These are phyloP conservation scores for Candida khao-thaluensis DNA, from an alignment of 805 yeast genomes.

Conservation along the genomic window DNA sequence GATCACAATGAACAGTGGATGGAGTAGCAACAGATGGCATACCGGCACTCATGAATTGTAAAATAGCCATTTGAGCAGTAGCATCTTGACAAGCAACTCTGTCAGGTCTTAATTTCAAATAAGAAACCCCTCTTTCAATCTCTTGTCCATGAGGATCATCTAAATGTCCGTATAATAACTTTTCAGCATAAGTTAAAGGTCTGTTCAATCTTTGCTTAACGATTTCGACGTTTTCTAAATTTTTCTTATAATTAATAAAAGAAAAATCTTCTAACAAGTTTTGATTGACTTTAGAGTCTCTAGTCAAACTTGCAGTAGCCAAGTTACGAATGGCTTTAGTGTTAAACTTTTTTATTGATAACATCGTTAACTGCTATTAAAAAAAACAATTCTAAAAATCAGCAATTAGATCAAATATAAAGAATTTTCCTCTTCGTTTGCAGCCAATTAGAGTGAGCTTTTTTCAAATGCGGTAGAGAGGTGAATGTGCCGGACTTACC, in stretches of 20 bases:
- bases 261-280: slow-evolving; percentile 80
- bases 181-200: slow-evolving; percentile 95
- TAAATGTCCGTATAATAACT: slow-evolving; percentile 90
- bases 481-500: slow-evolving; percentile 3
- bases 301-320: slow-evolving; percentile 53
- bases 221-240: slow-evolving; percentile 82
- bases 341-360: slow-evolving; percentile 34
- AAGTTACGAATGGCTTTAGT: slow-evolving; percentile 44
- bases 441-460: slow-evolving; percentile 15
- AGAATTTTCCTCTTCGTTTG: slow-evolving; percentile 3
- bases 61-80: slow-evolving; percentile 96
- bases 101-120: slow-evolving; percentile 93
- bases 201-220: slow-evolving; percentile 78
- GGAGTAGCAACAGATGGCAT: slow-evolving; percentile 90
- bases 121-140: slow-evolving; percentile 82
- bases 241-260: slow-evolving; percentile 88
- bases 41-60: slow-evolving; percentile 96
- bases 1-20: slow-evolving; percentile 96
- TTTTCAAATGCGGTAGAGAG: slow-evolving; percentile 13
- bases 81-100: slow-evolving; percentile 99
- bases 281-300: slow-evolving; percentile 75
- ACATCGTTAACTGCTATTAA: slow-evolving; percentile 24
- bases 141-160: slow-evolving; percentile 89
- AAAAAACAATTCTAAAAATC: slow-evolving; percentile 6
- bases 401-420: slow-evolving; percentile 8